A percentile compares a stretch with the other conserved stretches of the same genome.
Evolutionary conservation across 305 asterid genomes (phyloP).

Genomic region (Solanum hybrid): DNA sequence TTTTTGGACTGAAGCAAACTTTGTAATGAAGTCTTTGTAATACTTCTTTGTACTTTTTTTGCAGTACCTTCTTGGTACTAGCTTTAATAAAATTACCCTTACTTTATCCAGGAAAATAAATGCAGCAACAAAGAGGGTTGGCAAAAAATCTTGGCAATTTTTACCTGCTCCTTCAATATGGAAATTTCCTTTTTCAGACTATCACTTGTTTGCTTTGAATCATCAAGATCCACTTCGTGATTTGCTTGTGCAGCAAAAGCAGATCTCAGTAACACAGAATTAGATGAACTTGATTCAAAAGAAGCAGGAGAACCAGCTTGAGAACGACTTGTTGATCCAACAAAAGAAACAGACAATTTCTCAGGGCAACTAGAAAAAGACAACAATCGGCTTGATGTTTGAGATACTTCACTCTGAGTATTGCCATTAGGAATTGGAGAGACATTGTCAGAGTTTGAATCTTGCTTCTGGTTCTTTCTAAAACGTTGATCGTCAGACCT

Average conservation of each 20-base stretch:
- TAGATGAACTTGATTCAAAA: conserved; percentile 24
- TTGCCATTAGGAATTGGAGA: conserved; percentile 16
- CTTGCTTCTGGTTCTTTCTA: conserved; percentile 25
- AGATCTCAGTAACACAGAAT: conserved; percentile 19
- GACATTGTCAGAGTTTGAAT: conserved; percentile 17
- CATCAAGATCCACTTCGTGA: conserved; percentile 31
- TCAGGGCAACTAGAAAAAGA: conserved; percentile 32
- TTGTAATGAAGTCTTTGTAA: not conserved
- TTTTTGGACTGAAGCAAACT: not conserved
- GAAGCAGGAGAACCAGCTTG: conserved; percentile 37
- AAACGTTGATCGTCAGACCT: conserved; percentile 20
- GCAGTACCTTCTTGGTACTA: not conserved
- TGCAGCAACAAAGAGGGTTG: not conserved
- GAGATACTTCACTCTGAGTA: conserved; percentile 20
- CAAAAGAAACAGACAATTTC: conserved; percentile 25
- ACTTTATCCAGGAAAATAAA: not conserved
- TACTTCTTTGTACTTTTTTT: not conserved
- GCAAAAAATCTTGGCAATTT: not conserved
- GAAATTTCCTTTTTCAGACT: conserved; percentile 39
- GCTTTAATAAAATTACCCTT: not conserved
- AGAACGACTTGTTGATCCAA: conserved; percentile 29
- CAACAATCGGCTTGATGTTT: conserved; percentile 29
- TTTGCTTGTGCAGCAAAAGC: conserved; percentile 21
- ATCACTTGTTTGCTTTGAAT: conserved; percentile 29
- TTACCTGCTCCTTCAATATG: conserved; percentile 52